These are phyloP conservation scores for Blastocystis sp. DNA, from an alignment of 352 stramenopile genomes.

Conservation along the genomic window DNA sequence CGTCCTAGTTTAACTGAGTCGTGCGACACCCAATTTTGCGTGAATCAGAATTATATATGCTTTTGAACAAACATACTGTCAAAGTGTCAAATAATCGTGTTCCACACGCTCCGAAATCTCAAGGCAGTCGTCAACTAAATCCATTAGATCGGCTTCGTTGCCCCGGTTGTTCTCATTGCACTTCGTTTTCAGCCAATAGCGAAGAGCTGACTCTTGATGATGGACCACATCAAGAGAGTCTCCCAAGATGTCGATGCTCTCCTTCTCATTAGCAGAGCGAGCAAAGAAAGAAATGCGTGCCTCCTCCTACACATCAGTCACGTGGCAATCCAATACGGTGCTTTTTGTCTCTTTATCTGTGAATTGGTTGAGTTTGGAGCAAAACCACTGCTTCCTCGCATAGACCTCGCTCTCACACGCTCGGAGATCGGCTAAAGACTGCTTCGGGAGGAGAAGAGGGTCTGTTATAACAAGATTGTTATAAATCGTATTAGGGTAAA, in stretches of 20 bases:
- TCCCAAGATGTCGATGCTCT: neutral
- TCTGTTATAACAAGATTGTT: neutral
- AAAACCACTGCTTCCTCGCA: neutral
- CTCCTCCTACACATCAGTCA: neutral
- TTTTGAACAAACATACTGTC: neutral
- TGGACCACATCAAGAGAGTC: neutral
- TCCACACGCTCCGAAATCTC: neutral
- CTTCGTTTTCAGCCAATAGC: neutral
- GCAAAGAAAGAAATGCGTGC: neutral
- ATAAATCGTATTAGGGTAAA: neutral
- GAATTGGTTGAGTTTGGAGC: neutral
- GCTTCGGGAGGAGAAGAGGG: neutral
- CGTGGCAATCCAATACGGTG: neutral
- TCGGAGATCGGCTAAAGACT: neutral
- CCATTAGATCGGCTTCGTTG: neutral
- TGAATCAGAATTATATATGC: too few relatives aligned
- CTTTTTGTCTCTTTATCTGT: neutral
- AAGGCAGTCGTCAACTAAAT: constrained; percentile 2
- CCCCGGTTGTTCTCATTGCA: neutral
- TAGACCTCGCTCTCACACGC: neutral
- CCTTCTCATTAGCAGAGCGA: neutral
- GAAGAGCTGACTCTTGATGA: neutral
- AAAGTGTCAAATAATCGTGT: neutral
- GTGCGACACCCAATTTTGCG: too few relatives aligned
- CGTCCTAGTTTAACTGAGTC: too few relatives aligned